Evolutionary conservation across 176 grass and related monocot species (phyloP).

Genomic region (Zea mays): Zm-B73-REFERENCE-NAM-5.0 NC_050096.1:35509501-35510000

Average conservation of each 20-base stretch:
- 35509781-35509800: slow-evolving; percentile 78
- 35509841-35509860: neutral
- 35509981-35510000: slow-evolving; percentile 67
- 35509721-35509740: slow-evolving; percentile 73
- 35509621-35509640: slow-evolving; percentile 44
- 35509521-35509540: slow-evolving; percentile 23
- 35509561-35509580: slow-evolving; percentile 30
- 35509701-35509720: slow-evolving; percentile 89
- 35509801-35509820: slow-evolving; percentile 49
- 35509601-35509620: slow-evolving; percentile 49
- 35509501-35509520: slow-evolving; percentile 32
- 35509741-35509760: slow-evolving; percentile 88
- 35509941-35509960: slow-evolving; percentile 79
- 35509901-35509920: slow-evolving; percentile 71
- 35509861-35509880: slow-evolving; percentile 26
- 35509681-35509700: slow-evolving; percentile 44
- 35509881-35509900: slow-evolving; percentile 81
- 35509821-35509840: slow-evolving; percentile 26
- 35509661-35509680: slow-evolving; percentile 37
- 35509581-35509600: slow-evolving; percentile 38
- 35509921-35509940: slow-evolving; percentile 69
- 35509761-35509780: slow-evolving; percentile 59
- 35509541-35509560: slow-evolving; percentile 22
- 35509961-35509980: slow-evolving; percentile 97
- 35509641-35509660: slow-evolving; percentile 40